Evolutionary conservation across 352 stramenopile genomes (phyloP).

Genomic region (Phytophthora sansomeana): DNA sequence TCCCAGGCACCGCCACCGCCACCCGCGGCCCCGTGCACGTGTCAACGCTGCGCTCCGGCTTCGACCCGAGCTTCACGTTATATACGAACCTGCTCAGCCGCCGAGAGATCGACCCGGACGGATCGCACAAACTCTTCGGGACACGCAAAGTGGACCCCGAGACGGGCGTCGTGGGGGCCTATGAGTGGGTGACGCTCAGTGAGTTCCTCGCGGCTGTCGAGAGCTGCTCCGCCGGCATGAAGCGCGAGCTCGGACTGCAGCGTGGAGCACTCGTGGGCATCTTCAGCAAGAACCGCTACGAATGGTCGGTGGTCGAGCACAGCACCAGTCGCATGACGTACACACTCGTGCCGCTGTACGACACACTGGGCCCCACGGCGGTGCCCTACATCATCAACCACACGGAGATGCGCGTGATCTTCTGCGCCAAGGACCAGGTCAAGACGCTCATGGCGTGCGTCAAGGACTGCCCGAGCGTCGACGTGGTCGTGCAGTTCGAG

Average conservation of each 20-base stretch:
- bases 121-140: constrained; percentile 63
- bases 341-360: constrained; percentile 79
- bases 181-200: constrained; percentile 70
- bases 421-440: constrained; percentile 74
- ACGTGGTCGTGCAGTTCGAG: constrained; percentile 70
- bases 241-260: constrained; percentile 41
- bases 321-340: constrained; percentile 77
- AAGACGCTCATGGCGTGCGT: constrained; percentile 66
- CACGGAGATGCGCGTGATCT: constrained; percentile 77
- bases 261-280: constrained; percentile 70
- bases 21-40: constrained; percentile 42
- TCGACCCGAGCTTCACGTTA: constrained; percentile 58
- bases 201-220: constrained; percentile 64
- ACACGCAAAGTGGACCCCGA: constrained; percentile 49
- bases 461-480: constrained; percentile 58
- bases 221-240: constrained; percentile 52
- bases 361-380: constrained; percentile 74
- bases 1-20: constrained; percentile 37
- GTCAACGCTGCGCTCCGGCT: constrained; percentile 37
- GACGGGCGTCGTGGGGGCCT: constrained; percentile 48
- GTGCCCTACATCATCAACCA: constrained; percentile 87
- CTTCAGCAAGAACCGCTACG: constrained; percentile 83
- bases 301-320: constrained; percentile 80
- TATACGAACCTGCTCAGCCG: constrained; percentile 66
- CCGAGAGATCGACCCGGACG: constrained; percentile 50